Evolutionary conservation across 345 rosid species (phyloP).

Genomic region (Lagerstroemia speciosa): DNA sequence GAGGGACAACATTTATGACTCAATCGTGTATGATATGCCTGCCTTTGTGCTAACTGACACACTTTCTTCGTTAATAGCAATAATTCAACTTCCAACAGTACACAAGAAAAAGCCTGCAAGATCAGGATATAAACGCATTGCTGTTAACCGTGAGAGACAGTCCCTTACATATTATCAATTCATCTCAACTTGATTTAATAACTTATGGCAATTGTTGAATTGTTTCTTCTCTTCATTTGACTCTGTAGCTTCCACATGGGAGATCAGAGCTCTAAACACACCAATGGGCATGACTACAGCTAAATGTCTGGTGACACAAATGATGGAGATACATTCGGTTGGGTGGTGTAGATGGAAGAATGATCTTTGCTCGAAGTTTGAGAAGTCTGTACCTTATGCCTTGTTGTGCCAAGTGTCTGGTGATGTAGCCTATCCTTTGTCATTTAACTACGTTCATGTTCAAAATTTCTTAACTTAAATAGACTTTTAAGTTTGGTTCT

Average conservation of each 20-base stretch:
- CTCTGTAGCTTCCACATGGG: slow-evolving; percentile 88
- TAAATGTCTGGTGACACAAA: slow-evolving; percentile 75
- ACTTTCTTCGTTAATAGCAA: slow-evolving; percentile 36
- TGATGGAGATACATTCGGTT: slow-evolving; percentile 62
- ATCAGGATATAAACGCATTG: slow-evolving; percentile 79
- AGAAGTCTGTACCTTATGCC: slow-evolving; percentile 68
- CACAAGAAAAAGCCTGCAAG: slow-evolving; percentile 68
- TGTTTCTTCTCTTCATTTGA: neutral
- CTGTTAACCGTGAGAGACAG: slow-evolving; percentile 57
- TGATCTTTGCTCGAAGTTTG: slow-evolving; percentile 66
- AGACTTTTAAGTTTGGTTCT: neutral
- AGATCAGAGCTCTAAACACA: slow-evolving; percentile 53
- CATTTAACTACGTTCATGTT: neutral
- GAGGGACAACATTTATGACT: no score
- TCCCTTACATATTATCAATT: neutral
- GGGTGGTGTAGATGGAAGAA: slow-evolving; percentile 83
- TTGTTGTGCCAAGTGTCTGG: slow-evolving; percentile 85
- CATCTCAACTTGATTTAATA: neutral
- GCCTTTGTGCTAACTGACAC: neutral
- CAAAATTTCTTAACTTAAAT: neutral
- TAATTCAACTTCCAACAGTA: slow-evolving; percentile 75
- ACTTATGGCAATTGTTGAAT: neutral
- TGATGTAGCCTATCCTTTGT: slow-evolving; percentile 6
- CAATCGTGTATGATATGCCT: neutral
- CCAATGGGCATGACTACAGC: slow-evolving; percentile 47